These are phyloP conservation scores for Pachyrhizus erosus DNA, from an alignment of 306 rosid genomes.

Conservation along the genomic window DNA sequence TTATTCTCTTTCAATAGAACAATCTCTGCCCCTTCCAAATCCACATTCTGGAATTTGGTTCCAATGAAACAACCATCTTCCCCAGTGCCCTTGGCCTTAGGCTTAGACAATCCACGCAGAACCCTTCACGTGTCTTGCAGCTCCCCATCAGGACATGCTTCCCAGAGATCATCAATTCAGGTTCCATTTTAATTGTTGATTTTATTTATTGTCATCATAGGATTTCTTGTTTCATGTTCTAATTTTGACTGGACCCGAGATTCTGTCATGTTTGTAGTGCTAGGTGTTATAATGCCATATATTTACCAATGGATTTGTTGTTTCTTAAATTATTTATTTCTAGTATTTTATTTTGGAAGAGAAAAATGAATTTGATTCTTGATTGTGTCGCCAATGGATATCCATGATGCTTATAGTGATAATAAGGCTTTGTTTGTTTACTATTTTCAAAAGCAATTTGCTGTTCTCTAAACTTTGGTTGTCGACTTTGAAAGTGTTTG, in stretches of 20 bases:
- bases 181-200: conserved; percentile 30
- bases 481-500: background rate
- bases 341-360: background rate
- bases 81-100: conserved; percentile 18
- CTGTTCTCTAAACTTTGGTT: background rate
- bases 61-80: conserved; percentile 37
- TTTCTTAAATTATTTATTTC: background rate
- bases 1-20: background rate
- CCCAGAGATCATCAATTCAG: conserved; percentile 54
- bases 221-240: background rate
- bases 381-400: background rate
- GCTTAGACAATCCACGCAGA: conserved; percentile 39
- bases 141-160: conserved; percentile 47
- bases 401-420: background rate
- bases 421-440: background rate
- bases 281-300: background rate
- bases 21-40: conserved; percentile 26
- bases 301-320: background rate
- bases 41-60: conserved; percentile 30
- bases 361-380: conserved; percentile 22
- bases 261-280: background rate
- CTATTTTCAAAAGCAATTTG: background rate
- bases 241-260: background rate
- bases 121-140: conserved; percentile 43
- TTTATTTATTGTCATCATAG: background rate